Conservation (phyloP, 2,329 filamentous ascomycete species). For the Fusarium fujikuroi region DNA sequence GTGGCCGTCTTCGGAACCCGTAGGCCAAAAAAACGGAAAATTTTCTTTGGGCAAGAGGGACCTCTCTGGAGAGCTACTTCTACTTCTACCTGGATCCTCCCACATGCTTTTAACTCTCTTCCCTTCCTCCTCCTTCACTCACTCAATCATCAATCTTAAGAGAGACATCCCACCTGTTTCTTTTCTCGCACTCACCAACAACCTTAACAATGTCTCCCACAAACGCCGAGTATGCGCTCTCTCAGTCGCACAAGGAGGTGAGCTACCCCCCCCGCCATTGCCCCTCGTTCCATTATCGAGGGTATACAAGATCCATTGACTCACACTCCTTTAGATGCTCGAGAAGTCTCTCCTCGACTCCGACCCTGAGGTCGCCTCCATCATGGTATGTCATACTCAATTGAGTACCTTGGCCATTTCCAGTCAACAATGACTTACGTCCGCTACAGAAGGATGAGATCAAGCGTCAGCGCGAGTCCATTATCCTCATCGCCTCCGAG, state of each 20-base stretch:
- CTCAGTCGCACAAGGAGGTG: constrained; percentile 66
- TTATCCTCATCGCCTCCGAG: constrained; percentile 98
- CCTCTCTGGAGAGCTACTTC: constrained; percentile 22
- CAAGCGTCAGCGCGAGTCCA: constrained; percentile 96
- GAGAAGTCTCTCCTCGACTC: constrained; percentile 92
- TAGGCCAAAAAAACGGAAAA: constrained; percentile 24
- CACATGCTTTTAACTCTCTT: constrained; percentile 28
- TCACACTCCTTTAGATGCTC: constrained; percentile 74
- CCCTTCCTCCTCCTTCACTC: constrained; percentile 18
- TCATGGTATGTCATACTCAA: constrained; percentile 77
- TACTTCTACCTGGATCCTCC: constrained; percentile 32
- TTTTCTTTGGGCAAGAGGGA: constrained; percentile 27
- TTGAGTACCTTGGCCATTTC: background rate
- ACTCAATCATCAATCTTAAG: constrained; percentile 12
- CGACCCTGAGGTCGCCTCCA: constrained; percentile 93
- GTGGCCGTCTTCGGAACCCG: constrained; percentile 38
- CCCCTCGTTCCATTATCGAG: constrained; percentile 13
- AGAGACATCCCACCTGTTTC: constrained; percentile 22
- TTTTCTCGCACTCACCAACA: constrained; percentile 18
- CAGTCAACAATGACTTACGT: constrained; percentile 45
- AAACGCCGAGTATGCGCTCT: constrained; percentile 62
- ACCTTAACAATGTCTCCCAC: constrained; percentile 53
- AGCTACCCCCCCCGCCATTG: constrained; percentile 45
- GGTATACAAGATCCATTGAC: constrained; percentile 22
- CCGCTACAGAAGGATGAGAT: constrained; percentile 82